Percentiles rank a stretch among this genome's conserved stretches.
phyloP scores from a whole-genome alignment of 192 early-diverging fungal genomes.

The Martensiomyces pterosporus region DNA sequence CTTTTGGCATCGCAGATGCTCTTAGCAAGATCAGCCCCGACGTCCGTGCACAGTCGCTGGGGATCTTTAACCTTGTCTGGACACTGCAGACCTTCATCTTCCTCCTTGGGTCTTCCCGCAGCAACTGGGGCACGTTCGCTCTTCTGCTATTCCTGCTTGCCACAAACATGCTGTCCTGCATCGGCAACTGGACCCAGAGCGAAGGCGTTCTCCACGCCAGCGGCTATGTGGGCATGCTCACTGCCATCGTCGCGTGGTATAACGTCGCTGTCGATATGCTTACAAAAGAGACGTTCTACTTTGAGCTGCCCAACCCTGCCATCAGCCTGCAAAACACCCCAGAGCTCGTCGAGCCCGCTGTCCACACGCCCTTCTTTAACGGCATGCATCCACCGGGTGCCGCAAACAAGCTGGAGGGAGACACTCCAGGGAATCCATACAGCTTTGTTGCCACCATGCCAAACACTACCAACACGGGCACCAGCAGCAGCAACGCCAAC shows the following conservation, averaged over 20 bases:
- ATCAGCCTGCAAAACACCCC: slow-evolving; percentile 12
- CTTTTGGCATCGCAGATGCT: slow-evolving; percentile 46
- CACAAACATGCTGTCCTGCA: slow-evolving; percentile 43
- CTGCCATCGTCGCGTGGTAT: slow-evolving; percentile 52
- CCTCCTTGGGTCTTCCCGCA: slow-evolving; percentile 44
- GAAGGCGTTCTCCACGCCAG: slow-evolving; percentile 31
- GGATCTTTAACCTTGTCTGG: slow-evolving; percentile 52
- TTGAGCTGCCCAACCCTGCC: slow-evolving; percentile 47
- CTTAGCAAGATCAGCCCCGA: slow-evolving; percentile 28
- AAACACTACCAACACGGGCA: not conserved
- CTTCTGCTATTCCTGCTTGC: slow-evolving; percentile 46
- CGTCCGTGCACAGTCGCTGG: slow-evolving; percentile 45
- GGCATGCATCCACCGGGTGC: slow-evolving; percentile 5
- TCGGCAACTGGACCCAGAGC: slow-evolving; percentile 46
- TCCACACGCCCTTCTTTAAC: slow-evolving; percentile 14
- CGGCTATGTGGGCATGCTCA: slow-evolving; percentile 49
- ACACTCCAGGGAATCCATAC: slow-evolving; percentile 26
- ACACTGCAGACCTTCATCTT: slow-evolving; percentile 53
- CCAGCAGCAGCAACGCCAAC: not conserved
- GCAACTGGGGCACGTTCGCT: slow-evolving; percentile 45
- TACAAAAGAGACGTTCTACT: slow-evolving; percentile 52
- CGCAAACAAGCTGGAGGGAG: slow-evolving; percentile 7
- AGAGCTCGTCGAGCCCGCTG: slow-evolving; percentile 8
- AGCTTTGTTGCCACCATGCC: slow-evolving; percentile 20
- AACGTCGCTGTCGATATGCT: slow-evolving; percentile 53